Conservation (phyloP, 108 stramenopile species). For the Nitzschia sp. region DNA sequence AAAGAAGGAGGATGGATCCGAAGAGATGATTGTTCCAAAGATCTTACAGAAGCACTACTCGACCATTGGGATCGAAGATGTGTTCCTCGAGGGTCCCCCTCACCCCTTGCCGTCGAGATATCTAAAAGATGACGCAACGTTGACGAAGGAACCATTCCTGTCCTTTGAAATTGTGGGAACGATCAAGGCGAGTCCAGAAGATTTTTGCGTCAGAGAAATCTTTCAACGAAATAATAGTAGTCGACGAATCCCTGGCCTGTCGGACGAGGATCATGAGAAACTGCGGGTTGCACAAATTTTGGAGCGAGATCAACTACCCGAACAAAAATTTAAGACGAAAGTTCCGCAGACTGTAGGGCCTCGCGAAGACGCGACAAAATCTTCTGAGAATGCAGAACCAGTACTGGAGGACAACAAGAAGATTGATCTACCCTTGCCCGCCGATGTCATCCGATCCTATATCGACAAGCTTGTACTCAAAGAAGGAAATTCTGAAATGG, state of each 20-base stretch:
- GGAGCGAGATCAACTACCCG: not conserved
- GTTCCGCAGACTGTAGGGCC: no score
- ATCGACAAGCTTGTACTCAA: not conserved
- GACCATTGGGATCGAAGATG: conserved; percentile 75
- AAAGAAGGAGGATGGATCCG: no score
- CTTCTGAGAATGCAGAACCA: not conserved
- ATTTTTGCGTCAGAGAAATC: conserved; percentile 85
- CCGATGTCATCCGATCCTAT: not conserved
- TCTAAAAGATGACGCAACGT: conserved; percentile 5
- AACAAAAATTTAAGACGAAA: not conserved
- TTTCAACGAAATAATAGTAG: conserved; percentile 17
- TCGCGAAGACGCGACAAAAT: not conserved
- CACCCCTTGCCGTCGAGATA: conserved; percentile 34
- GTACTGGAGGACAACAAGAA: not conserved
- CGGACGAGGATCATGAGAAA: not conserved
- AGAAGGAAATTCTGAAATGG: not conserved
- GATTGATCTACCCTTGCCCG: not conserved
- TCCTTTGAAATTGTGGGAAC: conserved; percentile 73
- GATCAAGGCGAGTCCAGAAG: conserved; percentile 69
- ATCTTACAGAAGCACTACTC: conserved; percentile 29
- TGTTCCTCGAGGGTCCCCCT: conserved; percentile 55
- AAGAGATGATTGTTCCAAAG: no score
- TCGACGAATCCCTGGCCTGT: conserved; percentile 15
- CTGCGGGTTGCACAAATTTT: conserved; percentile 11
- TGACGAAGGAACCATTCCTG: conserved; percentile 14